Conservation (phyloP, 352 stramenopile species). For the Globisporangium irregulare region DNA sequence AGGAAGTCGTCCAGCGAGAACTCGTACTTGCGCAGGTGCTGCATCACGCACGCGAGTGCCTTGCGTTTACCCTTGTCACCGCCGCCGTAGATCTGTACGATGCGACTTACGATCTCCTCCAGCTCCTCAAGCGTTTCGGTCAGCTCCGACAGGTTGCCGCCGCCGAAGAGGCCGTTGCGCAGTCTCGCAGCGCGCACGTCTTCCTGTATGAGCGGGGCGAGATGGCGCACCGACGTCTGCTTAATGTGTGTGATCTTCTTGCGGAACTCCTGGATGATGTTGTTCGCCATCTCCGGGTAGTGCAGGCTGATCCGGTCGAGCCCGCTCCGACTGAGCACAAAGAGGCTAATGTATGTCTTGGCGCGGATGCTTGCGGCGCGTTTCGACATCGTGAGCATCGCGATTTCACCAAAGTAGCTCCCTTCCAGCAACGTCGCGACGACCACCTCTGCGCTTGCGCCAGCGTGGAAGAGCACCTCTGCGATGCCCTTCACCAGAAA, state of each 20-base stretch:
- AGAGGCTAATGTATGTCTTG: constrained; percentile 77
- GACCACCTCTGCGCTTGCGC: constrained; percentile 46
- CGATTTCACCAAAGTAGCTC: constrained; percentile 81
- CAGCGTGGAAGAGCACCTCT: constrained; percentile 68
- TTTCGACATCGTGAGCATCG: constrained; percentile 80
- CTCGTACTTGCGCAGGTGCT: constrained; percentile 80
- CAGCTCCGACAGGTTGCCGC: constrained; percentile 32
- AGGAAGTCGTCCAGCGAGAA: constrained; percentile 79
- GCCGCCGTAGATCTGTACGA: constrained; percentile 67
- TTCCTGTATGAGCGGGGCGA: constrained; percentile 35
- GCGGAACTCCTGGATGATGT: constrained; percentile 68
- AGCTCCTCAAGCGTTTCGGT: constrained; percentile 51
- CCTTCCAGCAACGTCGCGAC: constrained; percentile 64
- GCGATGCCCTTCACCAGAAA: constrained; percentile 75
- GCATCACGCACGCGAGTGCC: constrained; percentile 65
- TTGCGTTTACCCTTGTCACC: constrained; percentile 73
- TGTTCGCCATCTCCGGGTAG: constrained; percentile 80
- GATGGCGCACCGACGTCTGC: constrained; percentile 30
- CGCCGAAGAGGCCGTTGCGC: constrained; percentile 28
- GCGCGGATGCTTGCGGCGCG: constrained; percentile 73
- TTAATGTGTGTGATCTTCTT: constrained; percentile 85
- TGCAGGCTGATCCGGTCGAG: constrained; percentile 71
- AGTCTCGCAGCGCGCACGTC: constrained; percentile 36
- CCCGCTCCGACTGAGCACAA: constrained; percentile 69
- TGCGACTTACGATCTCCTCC: constrained; percentile 43